These are phyloP conservation scores for Colletotrichum salicis DNA, from an alignment of 2,329 filamentous ascomycete genomes.

Conservation along the genomic window DNA sequence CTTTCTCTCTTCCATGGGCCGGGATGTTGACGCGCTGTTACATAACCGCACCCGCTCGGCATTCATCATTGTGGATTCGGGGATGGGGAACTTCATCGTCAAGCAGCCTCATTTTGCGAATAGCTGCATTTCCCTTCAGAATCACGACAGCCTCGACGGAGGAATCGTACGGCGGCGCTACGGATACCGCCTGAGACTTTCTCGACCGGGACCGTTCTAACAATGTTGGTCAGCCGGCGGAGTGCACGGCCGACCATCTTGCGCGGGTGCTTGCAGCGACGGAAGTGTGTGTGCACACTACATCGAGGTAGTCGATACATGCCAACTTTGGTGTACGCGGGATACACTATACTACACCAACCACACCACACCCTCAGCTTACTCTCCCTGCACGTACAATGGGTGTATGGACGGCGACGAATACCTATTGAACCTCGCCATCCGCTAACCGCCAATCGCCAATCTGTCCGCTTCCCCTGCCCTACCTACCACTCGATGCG, in stretches of 20 bases:
- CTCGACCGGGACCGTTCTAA: slow-evolving; percentile 1
- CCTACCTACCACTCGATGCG: slow-evolving; percentile 8
- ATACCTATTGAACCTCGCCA: slow-evolving; percentile 14
- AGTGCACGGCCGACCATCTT: slow-evolving; percentile 30
- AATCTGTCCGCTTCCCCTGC: slow-evolving; percentile 1
- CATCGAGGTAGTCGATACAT: slow-evolving; percentile 29
- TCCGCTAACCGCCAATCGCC: slow-evolving; percentile 16
- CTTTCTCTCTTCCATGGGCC: background rate
- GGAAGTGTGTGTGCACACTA: slow-evolving; percentile 7
- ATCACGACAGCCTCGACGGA: slow-evolving; percentile 12
- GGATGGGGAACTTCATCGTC: slow-evolving; percentile 6
- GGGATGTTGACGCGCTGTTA: slow-evolving; percentile 9
- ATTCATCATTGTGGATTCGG: slow-evolving; percentile 32
- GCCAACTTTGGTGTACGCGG: background rate
- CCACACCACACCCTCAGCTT: background rate
- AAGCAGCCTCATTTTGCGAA: slow-evolving; percentile 29
- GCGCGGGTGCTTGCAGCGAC: slow-evolving; percentile 26
- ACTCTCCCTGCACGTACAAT: background rate
- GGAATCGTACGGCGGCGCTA: slow-evolving; percentile 4
- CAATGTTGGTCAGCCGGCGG: slow-evolving; percentile 31
- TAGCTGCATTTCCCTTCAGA: slow-evolving; percentile 20
- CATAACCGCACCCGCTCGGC: slow-evolving; percentile 30
- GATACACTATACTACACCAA: background rate
- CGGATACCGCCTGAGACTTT: slow-evolving; percentile 2
- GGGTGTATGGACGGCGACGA: slow-evolving; percentile 8